A percentile compares a stretch with the other conserved stretches of the same genome.
Evolutionary conservation across 345 rosid species (phyloP).

Genomic region (Dimocarpus longan): DNA sequence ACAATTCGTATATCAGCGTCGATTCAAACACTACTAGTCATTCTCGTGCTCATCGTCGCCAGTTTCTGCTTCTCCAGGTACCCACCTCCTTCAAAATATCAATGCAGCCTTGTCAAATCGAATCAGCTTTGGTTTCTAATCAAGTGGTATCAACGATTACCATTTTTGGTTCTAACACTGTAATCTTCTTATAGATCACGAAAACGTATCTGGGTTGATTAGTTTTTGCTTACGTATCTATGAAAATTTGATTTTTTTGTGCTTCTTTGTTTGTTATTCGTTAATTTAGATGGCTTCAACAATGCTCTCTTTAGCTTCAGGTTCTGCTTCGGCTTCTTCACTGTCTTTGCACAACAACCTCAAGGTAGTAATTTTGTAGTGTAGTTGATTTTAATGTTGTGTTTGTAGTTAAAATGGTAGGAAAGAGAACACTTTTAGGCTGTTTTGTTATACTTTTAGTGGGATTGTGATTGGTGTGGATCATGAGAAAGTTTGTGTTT

Average conservation of each 20-base stretch:
- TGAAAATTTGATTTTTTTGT: background rate
- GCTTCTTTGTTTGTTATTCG: background rate
- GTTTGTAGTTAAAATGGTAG: background rate
- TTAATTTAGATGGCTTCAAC: slow-evolving; percentile 63
- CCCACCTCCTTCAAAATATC: background rate
- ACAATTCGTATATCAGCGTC: background rate
- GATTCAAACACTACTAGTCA: background rate
- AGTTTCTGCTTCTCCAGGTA: background rate
- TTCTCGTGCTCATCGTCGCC: slow-evolving; percentile 3
- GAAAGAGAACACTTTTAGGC: slow-evolving; percentile 4
- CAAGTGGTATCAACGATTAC: background rate
- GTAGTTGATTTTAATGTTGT: background rate
- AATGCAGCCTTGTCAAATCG: background rate
- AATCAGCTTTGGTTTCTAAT: background rate
- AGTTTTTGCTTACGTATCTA: background rate
- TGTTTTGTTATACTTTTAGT: too few relatives aligned
- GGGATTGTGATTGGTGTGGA: background rate
- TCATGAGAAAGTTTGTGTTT: background rate
- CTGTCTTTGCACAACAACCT: slow-evolving; percentile 47
- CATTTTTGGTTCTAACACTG: background rate
- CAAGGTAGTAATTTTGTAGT: slow-evolving; percentile 48
- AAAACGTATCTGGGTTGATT: background rate
- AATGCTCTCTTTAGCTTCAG: slow-evolving; percentile 59
- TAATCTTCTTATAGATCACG: background rate
- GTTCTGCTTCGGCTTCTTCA: slow-evolving; percentile 49